Base-by-base conservation (phyloP, 2,329 filamentous ascomycete genomes). In the Fusarium caatingaense region DNA sequence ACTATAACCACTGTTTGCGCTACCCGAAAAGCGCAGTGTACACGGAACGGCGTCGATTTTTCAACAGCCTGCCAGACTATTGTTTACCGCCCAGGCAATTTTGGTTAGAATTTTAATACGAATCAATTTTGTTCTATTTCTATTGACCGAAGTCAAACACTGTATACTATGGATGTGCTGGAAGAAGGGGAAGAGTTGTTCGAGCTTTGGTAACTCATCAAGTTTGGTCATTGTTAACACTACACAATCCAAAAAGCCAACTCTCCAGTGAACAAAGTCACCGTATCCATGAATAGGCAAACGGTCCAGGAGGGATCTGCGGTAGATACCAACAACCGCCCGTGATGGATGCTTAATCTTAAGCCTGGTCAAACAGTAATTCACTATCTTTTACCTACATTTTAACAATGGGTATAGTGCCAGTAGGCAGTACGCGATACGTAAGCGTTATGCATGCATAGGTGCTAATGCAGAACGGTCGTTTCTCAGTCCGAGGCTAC, bases 1-100 rank as follows among this genome's bases (percentile, higher is more conserved):
- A 10, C 0, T 4, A 37, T 37, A n/a, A 7, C 9, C 34, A 10
- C 3, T 4, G 3, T n/a, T 0, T 2, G 3, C 18, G 9, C 9
- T 0, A 5, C 6, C 32, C 9, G 5, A n/a, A n/a, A n/a, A 37
- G 18, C 18, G 34, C 10, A n/a, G 10, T 37, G 34, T 12, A 37
- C 6, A 11, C 5, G 9, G 8, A 34, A 16, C 16, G 32, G 15
- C 16, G 16, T 37, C 18, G 34, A 37, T 5, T n/a, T 11, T 11
- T 7, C 34, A 37, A n/a, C 9, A 4, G 5, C 9, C 18, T 37
- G 34, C 6, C 34, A 37, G 6, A 4, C 5, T 11, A n/a, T 10
- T 11, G 34, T 18, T 9, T 37, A 6, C 4, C 11, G 16, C 34
- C 5, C 9, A n/a, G 3, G 7, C 9, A 37, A 11, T 11, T 6